Base-by-base conservation (phyloP, 73 alveolate genomes). In the Loxodes magnus region DNA sequence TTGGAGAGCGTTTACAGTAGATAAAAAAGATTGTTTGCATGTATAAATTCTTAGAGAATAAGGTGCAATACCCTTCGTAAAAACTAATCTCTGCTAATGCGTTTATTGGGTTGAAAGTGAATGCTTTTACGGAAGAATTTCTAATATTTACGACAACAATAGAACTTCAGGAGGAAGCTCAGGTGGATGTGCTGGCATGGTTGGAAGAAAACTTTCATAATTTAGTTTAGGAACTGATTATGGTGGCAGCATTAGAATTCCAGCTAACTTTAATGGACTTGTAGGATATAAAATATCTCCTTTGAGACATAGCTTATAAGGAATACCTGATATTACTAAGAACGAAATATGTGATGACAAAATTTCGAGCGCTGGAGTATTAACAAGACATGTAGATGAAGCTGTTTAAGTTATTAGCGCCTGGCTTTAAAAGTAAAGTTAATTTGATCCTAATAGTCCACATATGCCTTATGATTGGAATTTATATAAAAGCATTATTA, bases 91-190 rank as follows among this genome's bases (percentile, higher is more conserved):
- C 5, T 84, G 88, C n/a, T 60, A 83, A 59, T 41, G 70, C n/a
- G 78, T 72, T 23, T 53, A 77, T 59, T 57, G 74, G 51, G 62
- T 67, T 34, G 84, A 83, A 41, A 43, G 87, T 9, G 70, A 43
- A 21, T 79, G 74, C 44, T 51, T 85, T 19, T 85, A 56, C 57
- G 96, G 96, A 28, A 35, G 59, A 4, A 67, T 88, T 12, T 17
- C 27, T 5, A 78, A 85, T 42, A 93, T 91, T 10, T 54, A 46
- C 56, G 69, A 80, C 35, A 38, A 59, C 19, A 29, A 30, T 2
- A 79, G 96, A 63, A 37, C 86, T 5, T 61, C 84, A 35, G 96
- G 96, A 5, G 94, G 94, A 14, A 48, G 79, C 24, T 69, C 87
- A 9, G 94, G 94, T 2, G 94, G 94, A 34, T 90, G 77, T 17